Base-by-base conservation (phyloP, 139 green algal genomes). In the Dunaliella primolecta region DNA sequence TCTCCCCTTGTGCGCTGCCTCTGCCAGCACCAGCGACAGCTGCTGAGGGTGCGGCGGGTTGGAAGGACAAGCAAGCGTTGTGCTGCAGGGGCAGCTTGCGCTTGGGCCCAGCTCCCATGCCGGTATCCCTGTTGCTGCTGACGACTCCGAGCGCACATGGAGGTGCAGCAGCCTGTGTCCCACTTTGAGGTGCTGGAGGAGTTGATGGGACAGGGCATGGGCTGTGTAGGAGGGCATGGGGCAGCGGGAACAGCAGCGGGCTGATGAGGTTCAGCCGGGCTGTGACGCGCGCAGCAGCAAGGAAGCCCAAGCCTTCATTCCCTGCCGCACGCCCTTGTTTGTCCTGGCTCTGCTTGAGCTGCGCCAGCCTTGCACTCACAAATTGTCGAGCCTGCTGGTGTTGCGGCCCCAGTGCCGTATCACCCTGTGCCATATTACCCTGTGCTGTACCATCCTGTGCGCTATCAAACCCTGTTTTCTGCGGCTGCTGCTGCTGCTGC, bases 241-340 rank as follows among this genome's bases (percentile, higher is more conserved):
- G 83, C 75, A 86, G 32, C 3, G 75, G 83, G 75, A 86, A 86
- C 11, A 86, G 27, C 36, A 82, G 7, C 0, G 83, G 75, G 38
- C 72, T 78, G 37, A 86, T 75, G 2, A 86, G 25, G 31, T 86
- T 74, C 37, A 86, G 83, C 15, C 75, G 75, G 1, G 46, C 34
- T 0, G 36, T 31, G 3, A 37, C 30, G 1, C 82, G 71, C 7
- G 82, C 71, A 31, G 82, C 33, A 20, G 82, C 70, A 32, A 57
- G 29, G 36, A 82, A 81, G 30, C 82, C 82, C 82, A 86, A 33
- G 56, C 81, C 46, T n/a, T n/a, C n/a, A n/a, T n/a, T n/a, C n/a
- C n/a, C n/a, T n/a, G n/a, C n/a, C n/a, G n/a, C n/a, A n/a, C n/a
- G n/a, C n/a, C n/a, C n/a, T n/a, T n/a, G n/a, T n/a, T n/a, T n/a